A percentile compares a stretch with the other conserved stretches of the same genome.
These are phyloP conservation scores for Malassezia yamatoensis DNA, from an alignment of 1,284 basidiomycete species.

Conservation along the genomic window DNA sequence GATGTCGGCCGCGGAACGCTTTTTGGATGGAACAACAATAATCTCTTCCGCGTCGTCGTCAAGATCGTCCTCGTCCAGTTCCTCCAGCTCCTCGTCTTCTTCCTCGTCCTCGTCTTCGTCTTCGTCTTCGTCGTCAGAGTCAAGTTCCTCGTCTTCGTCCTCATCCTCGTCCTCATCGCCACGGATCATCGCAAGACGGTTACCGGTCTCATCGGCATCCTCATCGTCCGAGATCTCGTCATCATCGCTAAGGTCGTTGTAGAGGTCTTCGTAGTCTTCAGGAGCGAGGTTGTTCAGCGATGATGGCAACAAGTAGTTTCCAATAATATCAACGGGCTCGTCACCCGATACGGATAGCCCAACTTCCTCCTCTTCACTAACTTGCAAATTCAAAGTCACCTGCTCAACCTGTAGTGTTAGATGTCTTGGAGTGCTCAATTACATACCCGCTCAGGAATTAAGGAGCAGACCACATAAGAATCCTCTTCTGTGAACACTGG, in stretches of 20 bases:
- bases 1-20: conserved; percentile 55
- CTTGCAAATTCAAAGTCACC: conserved; percentile 53
- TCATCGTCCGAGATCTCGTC: conserved; percentile 20
- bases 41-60: conserved; percentile 33
- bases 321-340: conserved; percentile 74
- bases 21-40: conserved; percentile 50
- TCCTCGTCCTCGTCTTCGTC: conserved; percentile 57
- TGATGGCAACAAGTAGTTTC: conserved; percentile 67
- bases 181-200: conserved; percentile 22
- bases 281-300: conserved; percentile 52
- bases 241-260: conserved; percentile 49
- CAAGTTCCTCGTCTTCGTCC: conserved; percentile 50
- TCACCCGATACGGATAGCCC: conserved; percentile 69
- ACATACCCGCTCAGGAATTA: conserved; percentile 51
- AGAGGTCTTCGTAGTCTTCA: conserved; percentile 53
- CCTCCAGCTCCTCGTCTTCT: conserved; percentile 50
- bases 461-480: conserved; percentile 51
- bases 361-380: conserved; percentile 59
- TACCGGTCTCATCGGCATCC: conserved; percentile 13
- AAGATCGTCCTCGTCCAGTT: conserved; percentile 42
- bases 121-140: conserved; percentile 16
- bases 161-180: conserved; percentile 49
- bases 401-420: conserved; percentile 64
- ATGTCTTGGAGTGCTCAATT: neutral
- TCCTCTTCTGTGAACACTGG: conserved; percentile 48